Conservation (phyloP, 1,284 basidiomycete genomes). For the Flammula alnicola region DNA sequence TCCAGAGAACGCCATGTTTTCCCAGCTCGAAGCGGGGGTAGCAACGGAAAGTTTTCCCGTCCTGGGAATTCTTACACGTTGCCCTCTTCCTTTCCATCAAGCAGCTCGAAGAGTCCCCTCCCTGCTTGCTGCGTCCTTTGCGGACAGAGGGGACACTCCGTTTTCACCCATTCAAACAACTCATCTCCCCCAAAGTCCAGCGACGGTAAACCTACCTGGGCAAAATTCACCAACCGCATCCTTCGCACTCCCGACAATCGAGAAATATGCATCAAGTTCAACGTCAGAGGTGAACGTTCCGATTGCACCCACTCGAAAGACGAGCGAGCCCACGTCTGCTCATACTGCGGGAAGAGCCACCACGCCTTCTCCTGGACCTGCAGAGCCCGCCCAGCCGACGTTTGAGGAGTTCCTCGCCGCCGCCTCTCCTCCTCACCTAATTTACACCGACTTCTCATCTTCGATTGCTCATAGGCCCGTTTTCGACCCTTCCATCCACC, state of each 20-base stretch:
- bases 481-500: conserved; percentile 6
- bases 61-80: not conserved
- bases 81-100: conserved; percentile 19
- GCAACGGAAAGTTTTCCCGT: not conserved
- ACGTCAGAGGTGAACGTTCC: conserved; percentile 8
- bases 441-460: conserved; percentile 16
- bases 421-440: conserved; percentile 2
- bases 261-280: conserved; percentile 18
- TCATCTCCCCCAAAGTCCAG: not conserved
- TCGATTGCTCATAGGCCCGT: conserved; percentile 6
- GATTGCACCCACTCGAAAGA: conserved; percentile 3
- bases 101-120: conserved; percentile 10
- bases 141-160: conserved; percentile 10
- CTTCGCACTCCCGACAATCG: conserved; percentile 10
- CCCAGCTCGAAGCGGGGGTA: not conserved
- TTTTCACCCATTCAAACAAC: not conserved
- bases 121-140: conserved; percentile 20
- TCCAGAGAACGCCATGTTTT: not conserved
- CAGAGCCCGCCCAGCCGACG: not conserved
- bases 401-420: conserved; percentile 3
- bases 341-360: conserved; percentile 21
- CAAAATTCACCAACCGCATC: not conserved
- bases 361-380: conserved; percentile 22
- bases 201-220: conserved; percentile 12
- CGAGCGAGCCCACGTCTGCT: conserved; percentile 19